Evolutionary conservation across 2,329 filamentous ascomycete genomes (phyloP).

Genomic region (Aureobasidium mangrovei): DNA sequence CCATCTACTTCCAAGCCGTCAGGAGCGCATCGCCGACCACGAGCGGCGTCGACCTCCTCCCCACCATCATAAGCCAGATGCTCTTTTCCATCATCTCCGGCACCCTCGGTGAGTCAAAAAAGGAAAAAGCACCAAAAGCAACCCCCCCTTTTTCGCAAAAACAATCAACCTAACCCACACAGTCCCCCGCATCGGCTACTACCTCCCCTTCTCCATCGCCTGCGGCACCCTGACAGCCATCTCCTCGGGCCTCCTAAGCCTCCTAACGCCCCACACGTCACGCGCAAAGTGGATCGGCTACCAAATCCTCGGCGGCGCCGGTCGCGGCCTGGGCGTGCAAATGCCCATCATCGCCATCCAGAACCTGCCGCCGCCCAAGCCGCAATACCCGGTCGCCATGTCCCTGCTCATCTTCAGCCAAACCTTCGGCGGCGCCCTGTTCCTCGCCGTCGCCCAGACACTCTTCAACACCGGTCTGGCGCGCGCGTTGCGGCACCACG

Average conservation of each 20-base stretch:
- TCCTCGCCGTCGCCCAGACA: slow-evolving; percentile 24
- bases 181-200: slow-evolving; percentile 19
- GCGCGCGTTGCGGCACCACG: background rate
- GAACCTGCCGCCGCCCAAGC: slow-evolving; percentile 19
- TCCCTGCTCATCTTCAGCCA: slow-evolving; percentile 26
- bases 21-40: slow-evolving; percentile 19
- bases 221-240: slow-evolving; percentile 18
- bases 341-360: slow-evolving; percentile 43
- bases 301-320: slow-evolving; percentile 42
- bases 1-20: slow-evolving; percentile 26
- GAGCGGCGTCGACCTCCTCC: slow-evolving; percentile 21
- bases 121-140: background rate
- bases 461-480: slow-evolving; percentile 21
- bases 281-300: slow-evolving; percentile 45
- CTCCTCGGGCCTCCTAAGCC: slow-evolving; percentile 21
- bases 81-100: slow-evolving; percentile 20
- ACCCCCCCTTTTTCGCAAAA: background rate
- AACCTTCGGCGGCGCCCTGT: slow-evolving; percentile 26
- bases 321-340: slow-evolving; percentile 40
- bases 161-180: background rate
- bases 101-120: background rate
- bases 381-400: slow-evolving; percentile 24
- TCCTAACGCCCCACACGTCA: slow-evolving; percentile 32
- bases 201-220: slow-evolving; percentile 19
- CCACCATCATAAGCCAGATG: slow-evolving; percentile 16